phyloP scores from a whole-genome alignment of 352 stramenopile genomes.

The Sclerospora graminicola region DNA sequence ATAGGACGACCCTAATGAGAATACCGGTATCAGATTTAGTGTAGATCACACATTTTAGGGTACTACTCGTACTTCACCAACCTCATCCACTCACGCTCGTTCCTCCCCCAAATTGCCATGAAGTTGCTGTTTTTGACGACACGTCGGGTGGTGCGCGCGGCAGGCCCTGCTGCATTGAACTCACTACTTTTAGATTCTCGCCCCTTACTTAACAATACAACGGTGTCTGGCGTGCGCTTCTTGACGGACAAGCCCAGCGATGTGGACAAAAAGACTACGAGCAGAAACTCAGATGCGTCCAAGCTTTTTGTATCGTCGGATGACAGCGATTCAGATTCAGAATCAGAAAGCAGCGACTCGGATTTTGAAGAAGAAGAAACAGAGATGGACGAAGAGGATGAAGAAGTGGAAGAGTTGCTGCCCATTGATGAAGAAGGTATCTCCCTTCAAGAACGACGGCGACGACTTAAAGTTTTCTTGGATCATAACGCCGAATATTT shows the following conservation, averaged over 20 bases:
- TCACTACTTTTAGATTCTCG: constrained; percentile 4
- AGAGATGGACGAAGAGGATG: constrained; percentile 5
- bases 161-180: constrained; percentile 5
- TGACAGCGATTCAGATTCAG: constrained; percentile 10
- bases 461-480: constrained; percentile 19
- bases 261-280: constrained; percentile 2
- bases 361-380: constrained; percentile 10
- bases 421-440: constrained; percentile 30
- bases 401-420: constrained; percentile 14
- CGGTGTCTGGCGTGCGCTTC: constrained; percentile 7
- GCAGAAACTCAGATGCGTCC: constrained; percentile 11
- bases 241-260: constrained; percentile 10
- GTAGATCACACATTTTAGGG: no score
- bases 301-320: constrained; percentile 18
- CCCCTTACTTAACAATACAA: constrained; percentile 6
- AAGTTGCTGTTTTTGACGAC: constrained; percentile 38
- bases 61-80: no score
- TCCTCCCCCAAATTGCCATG: constrained; percentile 15
- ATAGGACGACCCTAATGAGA: no score
- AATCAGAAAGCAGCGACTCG: constrained; percentile 19
- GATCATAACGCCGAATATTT: constrained; percentile 48
- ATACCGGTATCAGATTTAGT: no score
- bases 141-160: constrained; percentile 18
- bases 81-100: neutral
- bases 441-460: constrained; percentile 13